Evolutionary conservation across 768 basidiomycete genomes (phyloP).

Genomic region (Tricholoma sp.): DNA sequence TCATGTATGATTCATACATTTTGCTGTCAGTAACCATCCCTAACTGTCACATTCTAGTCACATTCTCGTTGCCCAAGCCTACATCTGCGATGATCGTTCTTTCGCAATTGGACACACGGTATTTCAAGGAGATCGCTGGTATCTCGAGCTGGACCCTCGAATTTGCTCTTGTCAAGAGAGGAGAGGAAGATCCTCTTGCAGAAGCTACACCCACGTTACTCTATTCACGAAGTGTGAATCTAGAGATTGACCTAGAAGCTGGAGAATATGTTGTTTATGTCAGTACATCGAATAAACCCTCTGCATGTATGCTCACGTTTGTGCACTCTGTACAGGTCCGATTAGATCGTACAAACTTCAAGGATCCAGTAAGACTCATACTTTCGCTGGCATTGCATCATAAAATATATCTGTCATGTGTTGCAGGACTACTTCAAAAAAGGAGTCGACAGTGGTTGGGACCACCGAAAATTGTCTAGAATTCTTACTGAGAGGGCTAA

Average conservation of each 20-base stretch:
- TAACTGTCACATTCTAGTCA: constrained; percentile 27
- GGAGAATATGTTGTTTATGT: constrained; percentile 45
- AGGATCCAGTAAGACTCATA: constrained; percentile 14
- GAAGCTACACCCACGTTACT: constrained; percentile 32
- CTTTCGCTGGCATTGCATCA: background rate
- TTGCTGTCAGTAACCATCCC: background rate
- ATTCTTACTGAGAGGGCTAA: constrained; percentile 39
- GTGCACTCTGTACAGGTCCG: constrained; percentile 21
- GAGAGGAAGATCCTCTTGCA: constrained; percentile 31
- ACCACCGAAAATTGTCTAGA: constrained; percentile 34
- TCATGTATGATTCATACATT: constrained; percentile 34
- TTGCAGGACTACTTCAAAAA: constrained; percentile 19
- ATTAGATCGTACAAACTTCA: constrained; percentile 23
- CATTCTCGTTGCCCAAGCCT: constrained; percentile 34
- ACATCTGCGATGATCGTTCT: constrained; percentile 46
- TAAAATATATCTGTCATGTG: background rate
- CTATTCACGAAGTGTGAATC: constrained; percentile 35
- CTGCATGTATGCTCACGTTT: background rate
- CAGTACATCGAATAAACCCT: constrained; percentile 5
- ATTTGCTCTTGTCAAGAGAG: constrained; percentile 45
- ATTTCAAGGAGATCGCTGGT: constrained; percentile 43
- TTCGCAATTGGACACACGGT: constrained; percentile 45
- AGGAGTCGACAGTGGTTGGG: constrained; percentile 26
- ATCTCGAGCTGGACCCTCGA: constrained; percentile 43
- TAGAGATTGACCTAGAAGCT: constrained; percentile 35